Evolutionary conservation across 2,329 filamentous ascomycete species (phyloP).

Genomic region (Hypoxylon rubiginosum): DNA sequence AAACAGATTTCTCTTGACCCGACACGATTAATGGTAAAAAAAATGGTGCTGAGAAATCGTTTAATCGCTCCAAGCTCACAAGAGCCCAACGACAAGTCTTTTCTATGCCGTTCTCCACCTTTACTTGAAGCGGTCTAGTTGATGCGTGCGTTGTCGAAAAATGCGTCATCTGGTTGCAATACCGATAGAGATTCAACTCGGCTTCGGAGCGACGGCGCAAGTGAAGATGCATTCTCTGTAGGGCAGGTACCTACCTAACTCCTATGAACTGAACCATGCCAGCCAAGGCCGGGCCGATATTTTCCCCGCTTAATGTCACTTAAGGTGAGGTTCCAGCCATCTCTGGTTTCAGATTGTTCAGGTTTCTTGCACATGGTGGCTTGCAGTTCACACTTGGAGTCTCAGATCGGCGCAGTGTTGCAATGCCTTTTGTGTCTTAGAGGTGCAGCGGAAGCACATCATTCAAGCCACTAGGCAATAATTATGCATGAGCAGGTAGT

Average conservation of each 20-base stretch:
- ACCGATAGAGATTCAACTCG: neutral
- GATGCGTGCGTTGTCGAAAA: neutral
- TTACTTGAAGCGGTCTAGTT: conserved; percentile 7
- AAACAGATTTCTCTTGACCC: neutral
- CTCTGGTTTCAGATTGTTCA: neutral
- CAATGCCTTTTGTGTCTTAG: neutral
- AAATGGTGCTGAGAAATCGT: neutral
- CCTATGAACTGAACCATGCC: neutral
- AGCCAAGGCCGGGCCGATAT: neutral
- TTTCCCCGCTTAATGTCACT: neutral
- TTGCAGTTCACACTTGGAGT: neutral
- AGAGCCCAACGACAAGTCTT: neutral
- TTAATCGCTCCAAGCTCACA: neutral
- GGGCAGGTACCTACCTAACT: neutral
- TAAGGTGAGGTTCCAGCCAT: neutral
- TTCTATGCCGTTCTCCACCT: neutral
- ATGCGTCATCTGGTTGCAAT: neutral
- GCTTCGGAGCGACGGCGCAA: neutral
- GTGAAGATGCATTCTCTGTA: neutral
- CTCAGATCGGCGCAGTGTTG: neutral
- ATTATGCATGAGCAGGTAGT: conserved; percentile 4
- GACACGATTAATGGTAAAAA: neutral
- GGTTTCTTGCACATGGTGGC: neutral
- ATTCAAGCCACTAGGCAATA: conserved; percentile 4
- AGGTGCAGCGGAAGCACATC: conserved; percentile 30